phyloP scores from a whole-genome alignment of 257 asterid genomes.

The Buddleja alternifolia region DNA sequence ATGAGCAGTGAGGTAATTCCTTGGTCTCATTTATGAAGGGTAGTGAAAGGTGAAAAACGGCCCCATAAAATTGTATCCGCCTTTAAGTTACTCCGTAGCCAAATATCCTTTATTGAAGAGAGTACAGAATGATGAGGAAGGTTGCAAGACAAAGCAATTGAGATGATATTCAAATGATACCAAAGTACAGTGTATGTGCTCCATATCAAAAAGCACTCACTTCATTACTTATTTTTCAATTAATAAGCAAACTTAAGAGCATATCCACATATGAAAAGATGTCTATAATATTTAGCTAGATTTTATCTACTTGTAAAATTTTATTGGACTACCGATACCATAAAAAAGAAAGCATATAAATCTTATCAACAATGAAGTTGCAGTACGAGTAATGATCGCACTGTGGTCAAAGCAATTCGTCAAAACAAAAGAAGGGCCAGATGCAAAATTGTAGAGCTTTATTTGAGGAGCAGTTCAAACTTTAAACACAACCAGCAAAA shows the following conservation, averaged over 20 bases:
- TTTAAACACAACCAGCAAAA: constrained; percentile 18
- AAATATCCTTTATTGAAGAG: not conserved
- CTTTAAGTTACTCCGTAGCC: not conserved
- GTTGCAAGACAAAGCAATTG: constrained; percentile 6
- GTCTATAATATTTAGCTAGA: constrained; percentile 1
- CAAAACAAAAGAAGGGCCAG: not conserved
- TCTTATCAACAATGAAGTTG: constrained; percentile 5
- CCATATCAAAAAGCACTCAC: not conserved
- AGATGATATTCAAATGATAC: not conserved
- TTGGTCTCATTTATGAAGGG: not conserved
- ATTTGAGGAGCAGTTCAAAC: not conserved
- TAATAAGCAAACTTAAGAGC: constrained; percentile 13
- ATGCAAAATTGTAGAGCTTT: constrained; percentile 2
- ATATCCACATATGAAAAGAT: not conserved
- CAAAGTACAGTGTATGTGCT: not conserved
- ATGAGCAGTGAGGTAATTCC: not conserved
- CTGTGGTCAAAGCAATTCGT: not conserved
- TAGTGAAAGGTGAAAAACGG: not conserved
- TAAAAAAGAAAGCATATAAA: not conserved
- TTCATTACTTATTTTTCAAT: not conserved
- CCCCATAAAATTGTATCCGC: not conserved
- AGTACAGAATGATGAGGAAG: not conserved
- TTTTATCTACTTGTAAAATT: not conserved
- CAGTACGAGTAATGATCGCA: not conserved
- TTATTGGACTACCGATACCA: not conserved